Evolutionary conservation across 1,284 basidiomycete species (phyloP), one percentile per base, ranked within the genome.

Genomic region (Leccinum griseonigrum): DNA sequence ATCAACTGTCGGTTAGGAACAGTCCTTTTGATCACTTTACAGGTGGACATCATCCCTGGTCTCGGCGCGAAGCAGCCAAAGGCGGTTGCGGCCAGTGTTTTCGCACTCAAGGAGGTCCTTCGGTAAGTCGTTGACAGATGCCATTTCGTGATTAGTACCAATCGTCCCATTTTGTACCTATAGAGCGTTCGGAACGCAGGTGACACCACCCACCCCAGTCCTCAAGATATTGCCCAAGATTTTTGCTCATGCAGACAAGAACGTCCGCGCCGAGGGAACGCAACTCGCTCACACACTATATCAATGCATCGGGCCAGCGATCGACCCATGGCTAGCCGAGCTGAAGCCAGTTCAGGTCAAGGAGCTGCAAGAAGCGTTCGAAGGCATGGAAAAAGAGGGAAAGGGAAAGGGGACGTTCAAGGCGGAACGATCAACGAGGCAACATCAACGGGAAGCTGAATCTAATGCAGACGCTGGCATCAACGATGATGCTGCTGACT

Each of bases 311-410:
- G 97, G 97, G 26, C 80, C 91, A 1, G 91, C 89, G 1, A 90
- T 99, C 63, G 89, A 95, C 60, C 86, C 95, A 52, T 94, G 90
- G 77, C 79, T 99, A 10, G 79, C 86, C n/a, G 93, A 97, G 67
- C 83, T 99, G 64, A 99, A 99, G 75, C 95, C 97, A 0, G 95
- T 99, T n/a, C 97, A 99, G 76, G 88, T 96, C 51, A 96, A 98
- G 74, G 97, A 99, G 71, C 77, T 99, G 63, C 94, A 94, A 69
- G 96, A 97, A 71, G 83, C 87, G 0, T 99, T 98, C 70, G 93
- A 93, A 65, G 78, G 75, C 32, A 82, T 97, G 79, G 95, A 97
- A 69, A 87, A 85, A 56, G 87, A 90, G 36, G 91, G 90, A 1
- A 90, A 89, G 66, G 93, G 93, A 0, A 91, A 91, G 65, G 95